Conservation (phyloP, 257 asterid genomes). For the Jacaranda copaia region DNA sequence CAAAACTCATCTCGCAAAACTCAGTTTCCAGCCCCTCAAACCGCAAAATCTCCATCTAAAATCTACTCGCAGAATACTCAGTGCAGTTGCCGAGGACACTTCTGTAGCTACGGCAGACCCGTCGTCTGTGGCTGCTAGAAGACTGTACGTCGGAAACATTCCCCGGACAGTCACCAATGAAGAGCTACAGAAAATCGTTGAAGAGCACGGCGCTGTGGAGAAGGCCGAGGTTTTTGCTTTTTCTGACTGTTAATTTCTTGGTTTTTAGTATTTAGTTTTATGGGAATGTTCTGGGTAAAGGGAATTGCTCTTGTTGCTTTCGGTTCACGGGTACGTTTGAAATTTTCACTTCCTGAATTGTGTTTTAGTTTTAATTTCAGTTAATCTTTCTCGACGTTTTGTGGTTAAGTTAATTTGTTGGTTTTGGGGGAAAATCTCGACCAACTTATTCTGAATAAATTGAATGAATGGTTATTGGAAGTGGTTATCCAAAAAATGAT, state of each 20-base stretch:
- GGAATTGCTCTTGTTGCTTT: no score
- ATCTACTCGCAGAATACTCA: conserved; percentile 40
- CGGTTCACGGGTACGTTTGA: background rate
- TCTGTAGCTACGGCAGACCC: conserved; percentile 68
- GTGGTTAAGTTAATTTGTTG: background rate
- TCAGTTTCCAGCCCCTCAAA: conserved; percentile 42
- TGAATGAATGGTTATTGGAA: background rate
- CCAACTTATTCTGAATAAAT: background rate
- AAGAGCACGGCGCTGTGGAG: conserved; percentile 83
- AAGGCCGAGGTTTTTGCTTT: conserved; percentile 70
- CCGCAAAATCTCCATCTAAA: conserved; percentile 44
- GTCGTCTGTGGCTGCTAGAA: conserved; percentile 63
- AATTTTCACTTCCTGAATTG: background rate
- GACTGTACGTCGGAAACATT: conserved; percentile 83
- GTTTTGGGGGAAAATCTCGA: background rate
- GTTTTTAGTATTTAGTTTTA: background rate
- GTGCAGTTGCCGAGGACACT: conserved; percentile 67
- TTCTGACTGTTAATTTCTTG: background rate
- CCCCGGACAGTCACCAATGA: conserved; percentile 77
- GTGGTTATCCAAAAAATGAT: no score
- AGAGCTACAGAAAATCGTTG: conserved; percentile 73
- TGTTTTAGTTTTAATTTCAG: background rate
- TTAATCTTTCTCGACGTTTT: background rate
- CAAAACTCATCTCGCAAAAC: conserved; percentile 39
- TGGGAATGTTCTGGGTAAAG: background rate